A percentile compares a stretch with the other conserved stretches of the same genome.
These are phyloP conservation scores for Medicago ruthenica DNA, from an alignment of 306 rosid genomes.

Conservation along the genomic window DNA sequence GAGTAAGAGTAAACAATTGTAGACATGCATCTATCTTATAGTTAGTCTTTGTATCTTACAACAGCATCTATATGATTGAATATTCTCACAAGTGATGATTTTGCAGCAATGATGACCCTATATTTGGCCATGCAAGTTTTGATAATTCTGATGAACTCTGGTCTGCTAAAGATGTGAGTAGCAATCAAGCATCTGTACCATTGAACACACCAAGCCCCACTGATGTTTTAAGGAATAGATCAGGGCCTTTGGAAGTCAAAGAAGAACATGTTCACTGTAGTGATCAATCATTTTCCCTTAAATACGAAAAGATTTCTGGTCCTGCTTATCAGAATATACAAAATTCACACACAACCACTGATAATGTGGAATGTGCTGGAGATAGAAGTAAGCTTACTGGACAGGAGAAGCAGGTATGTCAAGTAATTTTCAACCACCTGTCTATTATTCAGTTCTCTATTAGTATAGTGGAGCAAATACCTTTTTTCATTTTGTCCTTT, in stretches of 20 bases:
- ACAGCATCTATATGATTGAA: conserved; percentile 53
- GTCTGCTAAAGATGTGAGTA: conserved; percentile 69
- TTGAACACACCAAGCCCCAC: conserved; percentile 49
- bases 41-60: conserved; percentile 29
- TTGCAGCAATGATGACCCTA: conserved; percentile 84
- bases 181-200: conserved; percentile 50
- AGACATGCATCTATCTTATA: conserved; percentile 9
- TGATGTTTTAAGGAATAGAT: conserved; percentile 47
- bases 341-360: conserved; percentile 47
- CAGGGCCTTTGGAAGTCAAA: conserved; percentile 58
- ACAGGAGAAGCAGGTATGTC: conserved; percentile 65
- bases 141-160: conserved; percentile 72
- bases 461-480: neutral
- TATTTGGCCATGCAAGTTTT: conserved; percentile 69
- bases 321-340: conserved; percentile 53
- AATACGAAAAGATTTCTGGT: conserved; percentile 49
- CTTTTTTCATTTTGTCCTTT: conserved; percentile 13
- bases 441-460: conserved; percentile 22
- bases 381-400: conserved; percentile 48
- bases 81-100: conserved; percentile 79
- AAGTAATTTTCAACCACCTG: conserved; percentile 29
- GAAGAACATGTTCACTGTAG: conserved; percentile 54
- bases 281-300: conserved; percentile 50
- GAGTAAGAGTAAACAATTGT: conserved; percentile 28
- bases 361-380: conserved; percentile 53